A percentile compares a stretch with the other conserved stretches of the same genome.
These are phyloP conservation scores for Hibiscus trionum DNA, from an alignment of 345 rosid genomes.

Conservation along the genomic window DNA sequence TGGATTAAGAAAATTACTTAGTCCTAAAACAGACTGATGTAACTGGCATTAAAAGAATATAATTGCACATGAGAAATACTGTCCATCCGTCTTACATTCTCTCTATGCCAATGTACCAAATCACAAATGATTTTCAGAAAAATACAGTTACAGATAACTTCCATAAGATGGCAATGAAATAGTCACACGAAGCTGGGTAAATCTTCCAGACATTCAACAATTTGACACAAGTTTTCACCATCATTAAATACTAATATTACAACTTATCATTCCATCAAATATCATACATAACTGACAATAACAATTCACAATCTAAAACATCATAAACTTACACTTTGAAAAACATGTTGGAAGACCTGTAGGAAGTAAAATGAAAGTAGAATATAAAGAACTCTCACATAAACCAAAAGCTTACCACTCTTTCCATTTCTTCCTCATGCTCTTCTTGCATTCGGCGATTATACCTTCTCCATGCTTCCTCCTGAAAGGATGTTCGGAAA, in stretches of 20 bases:
- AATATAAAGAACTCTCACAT: neutral
- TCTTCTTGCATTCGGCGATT: slow-evolving; percentile 89
- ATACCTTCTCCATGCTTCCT: slow-evolving; percentile 84
- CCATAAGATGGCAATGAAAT: neutral
- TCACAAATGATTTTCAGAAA: neutral
- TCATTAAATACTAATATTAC: neutral
- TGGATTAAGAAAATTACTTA: neutral
- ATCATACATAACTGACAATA: neutral
- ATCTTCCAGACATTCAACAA: neutral
- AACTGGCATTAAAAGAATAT: neutral
- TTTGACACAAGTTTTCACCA: neutral
- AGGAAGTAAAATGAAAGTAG: neutral
- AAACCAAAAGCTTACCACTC: neutral
- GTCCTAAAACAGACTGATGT: neutral
- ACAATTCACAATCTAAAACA: neutral
- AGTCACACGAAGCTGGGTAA: neutral
- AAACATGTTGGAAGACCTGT: neutral
- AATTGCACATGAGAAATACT: neutral
- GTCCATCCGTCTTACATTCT: neutral
- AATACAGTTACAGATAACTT: neutral
- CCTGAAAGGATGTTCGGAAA: slow-evolving; percentile 67
- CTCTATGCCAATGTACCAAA: neutral
- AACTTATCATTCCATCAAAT: neutral
- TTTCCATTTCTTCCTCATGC: slow-evolving; percentile 93
- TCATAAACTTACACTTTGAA: neutral